Conservation (phyloP, 257 asterid species). For the Solanum dulcamara region DNA sequence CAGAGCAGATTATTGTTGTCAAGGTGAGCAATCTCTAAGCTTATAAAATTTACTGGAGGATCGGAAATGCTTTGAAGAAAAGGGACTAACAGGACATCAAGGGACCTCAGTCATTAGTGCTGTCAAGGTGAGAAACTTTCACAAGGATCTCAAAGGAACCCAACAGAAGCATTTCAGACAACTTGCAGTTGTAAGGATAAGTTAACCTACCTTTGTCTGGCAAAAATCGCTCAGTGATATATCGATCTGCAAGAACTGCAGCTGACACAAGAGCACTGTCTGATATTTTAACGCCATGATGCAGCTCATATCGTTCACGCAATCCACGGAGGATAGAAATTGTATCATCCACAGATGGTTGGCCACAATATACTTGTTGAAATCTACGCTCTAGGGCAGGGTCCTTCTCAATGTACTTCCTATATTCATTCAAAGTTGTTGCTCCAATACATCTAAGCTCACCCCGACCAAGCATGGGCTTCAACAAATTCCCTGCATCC, state of each 20-base stretch:
- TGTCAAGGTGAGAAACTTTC: background rate
- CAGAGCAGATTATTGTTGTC: background rate
- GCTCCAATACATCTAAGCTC: conserved; percentile 94
- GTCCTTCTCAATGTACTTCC: conserved; percentile 90
- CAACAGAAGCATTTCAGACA: background rate
- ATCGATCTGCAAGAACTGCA: conserved; percentile 74
- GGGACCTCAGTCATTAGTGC: background rate
- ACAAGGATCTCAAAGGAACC: background rate
- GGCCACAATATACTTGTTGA: conserved; percentile 88
- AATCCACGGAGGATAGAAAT: conserved; percentile 90
- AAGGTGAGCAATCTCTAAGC: background rate
- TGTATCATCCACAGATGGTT: conserved; percentile 86
- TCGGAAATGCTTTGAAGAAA: background rate
- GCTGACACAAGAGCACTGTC: conserved; percentile 91
- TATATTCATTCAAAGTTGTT: conserved; percentile 77
- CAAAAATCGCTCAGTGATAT: conserved; percentile 82
- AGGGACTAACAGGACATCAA: background rate
- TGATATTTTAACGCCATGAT: conserved; percentile 88
- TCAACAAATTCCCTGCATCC: conserved; percentile 93
- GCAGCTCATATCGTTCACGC: conserved; percentile 90
- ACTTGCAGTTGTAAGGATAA: background rate
- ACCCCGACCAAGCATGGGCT: conserved; percentile 94
- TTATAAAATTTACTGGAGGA: background rate
- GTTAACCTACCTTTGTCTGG: conserved; percentile 73
- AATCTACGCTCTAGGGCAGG: conserved; percentile 93